These are phyloP conservation scores for Diaporthe sp. DNA, from an alignment of 2,329 filamentous ascomycete species.

Conservation along the genomic window DNA sequence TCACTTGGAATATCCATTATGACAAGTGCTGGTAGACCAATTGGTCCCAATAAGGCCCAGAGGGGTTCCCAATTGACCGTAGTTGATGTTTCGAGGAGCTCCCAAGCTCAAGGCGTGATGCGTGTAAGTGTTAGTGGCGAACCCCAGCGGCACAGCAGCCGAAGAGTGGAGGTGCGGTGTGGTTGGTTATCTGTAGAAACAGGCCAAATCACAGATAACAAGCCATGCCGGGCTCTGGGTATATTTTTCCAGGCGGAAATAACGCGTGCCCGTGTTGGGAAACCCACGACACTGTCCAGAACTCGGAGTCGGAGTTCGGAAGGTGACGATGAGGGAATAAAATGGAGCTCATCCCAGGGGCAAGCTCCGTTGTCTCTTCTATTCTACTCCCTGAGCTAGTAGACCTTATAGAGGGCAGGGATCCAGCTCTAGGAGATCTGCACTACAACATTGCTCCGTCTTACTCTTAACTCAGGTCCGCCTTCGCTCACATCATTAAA, in stretches of 20 bases:
- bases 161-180: not conserved
- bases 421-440: not conserved
- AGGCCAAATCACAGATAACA: not conserved
- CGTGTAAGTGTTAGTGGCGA: not conserved
- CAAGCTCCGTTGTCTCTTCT: not conserved
- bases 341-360: not conserved
- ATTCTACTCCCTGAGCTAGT: not conserved
- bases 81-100: not conserved
- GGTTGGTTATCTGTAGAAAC: not conserved
- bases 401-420: not conserved
- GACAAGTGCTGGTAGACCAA: not conserved
- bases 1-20: not conserved
- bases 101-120: not conserved
- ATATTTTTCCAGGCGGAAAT: not conserved
- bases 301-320: conserved; percentile 18
- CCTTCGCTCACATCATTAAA: not conserved
- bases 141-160: not conserved
- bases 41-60: not conserved
- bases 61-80: not conserved
- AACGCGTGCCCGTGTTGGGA: not conserved
- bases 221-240: not conserved
- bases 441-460: not conserved
- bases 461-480: not conserved
- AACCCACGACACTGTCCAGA: not conserved
- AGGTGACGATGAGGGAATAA: not conserved